Conservation (phyloP, 78 protist genomes). For the Dictyostelium purpureum region DNA sequence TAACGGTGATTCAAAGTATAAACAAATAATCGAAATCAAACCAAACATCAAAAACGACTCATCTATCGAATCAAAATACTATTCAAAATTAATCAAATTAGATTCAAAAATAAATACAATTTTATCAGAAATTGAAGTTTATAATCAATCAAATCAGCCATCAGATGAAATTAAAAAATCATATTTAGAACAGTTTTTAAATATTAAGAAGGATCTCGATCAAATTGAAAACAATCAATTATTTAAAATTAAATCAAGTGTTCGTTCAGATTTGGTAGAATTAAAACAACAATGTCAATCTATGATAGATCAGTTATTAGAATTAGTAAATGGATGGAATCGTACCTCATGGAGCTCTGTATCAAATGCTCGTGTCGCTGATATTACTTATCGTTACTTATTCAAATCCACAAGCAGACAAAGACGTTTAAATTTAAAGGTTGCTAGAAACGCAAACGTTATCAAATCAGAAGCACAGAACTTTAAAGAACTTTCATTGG, state of each 20-base stretch:
- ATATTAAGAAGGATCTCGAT: background rate
- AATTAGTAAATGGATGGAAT: slow-evolving; percentile 48
- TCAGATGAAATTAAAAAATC: background rate
- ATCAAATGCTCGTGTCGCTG: slow-evolving; percentile 21
- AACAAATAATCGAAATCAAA: background rate
- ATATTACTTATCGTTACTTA: slow-evolving; percentile 56
- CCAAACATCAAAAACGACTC: background rate
- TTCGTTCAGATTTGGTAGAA: slow-evolving; percentile 40
- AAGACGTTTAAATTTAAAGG: slow-evolving; percentile 50
- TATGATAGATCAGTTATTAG: slow-evolving; percentile 4
- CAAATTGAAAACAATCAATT: slow-evolving; percentile 23
- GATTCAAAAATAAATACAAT: background rate
- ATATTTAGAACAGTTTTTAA: background rate
- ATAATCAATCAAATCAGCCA: background rate
- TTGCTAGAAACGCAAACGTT: slow-evolving; percentile 13
- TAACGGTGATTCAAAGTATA: background rate
- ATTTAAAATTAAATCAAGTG: background rate
- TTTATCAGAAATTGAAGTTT: background rate
- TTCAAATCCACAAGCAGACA: slow-evolving; percentile 55
- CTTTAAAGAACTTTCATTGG: background rate
- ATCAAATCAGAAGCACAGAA: slow-evolving; percentile 9
- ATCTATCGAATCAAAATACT: background rate
- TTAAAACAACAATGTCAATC: slow-evolving; percentile 5
- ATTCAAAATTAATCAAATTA: background rate
- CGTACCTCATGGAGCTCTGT: slow-evolving; percentile 22